Evolutionary conservation across 805 yeast species (phyloP), one percentile per base, ranked within the genome.

Genomic region (Saturnispora halmiae): DNA sequence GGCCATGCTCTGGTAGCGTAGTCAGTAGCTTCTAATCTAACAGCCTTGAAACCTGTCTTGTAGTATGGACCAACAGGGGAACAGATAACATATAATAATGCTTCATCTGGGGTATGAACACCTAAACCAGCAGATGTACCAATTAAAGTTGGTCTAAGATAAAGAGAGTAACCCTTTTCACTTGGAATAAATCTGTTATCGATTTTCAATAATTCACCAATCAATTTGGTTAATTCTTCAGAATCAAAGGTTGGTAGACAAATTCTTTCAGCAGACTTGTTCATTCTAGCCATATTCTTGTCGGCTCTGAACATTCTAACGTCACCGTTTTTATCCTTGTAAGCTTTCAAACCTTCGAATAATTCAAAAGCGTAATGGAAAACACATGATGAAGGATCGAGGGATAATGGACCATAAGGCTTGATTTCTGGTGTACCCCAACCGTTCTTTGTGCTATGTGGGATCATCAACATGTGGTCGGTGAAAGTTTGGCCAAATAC

Each of bases 1-100:
- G 97, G 97, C 97, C 97, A 90, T 24, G 98, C 97, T 69, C 98
- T 83, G 26, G 88, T 88, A 38, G 95, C 95, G 53, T 84, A 79
- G 59, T 86, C 95, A 27, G 96, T 88, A 51, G 97, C 96, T 67
- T 90, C 96, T 49, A 92, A 73, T 46, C 76, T 72, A 41, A 92
- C 95, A 31, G 97, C 96, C 66, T 88, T 87, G 77, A 90, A 90
- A 15, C 97, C 96, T 15, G 95, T 82, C 55, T 82, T 73, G 67
- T 82, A 86, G 73, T 90, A 92, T 20, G 97, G 96, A 38, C 97
- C 97, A 24, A 90, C 97, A 22, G 97, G 97, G 14, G 95, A 85
- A 33, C 90, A 82, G 61, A 90, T 88, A 34, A 88, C 86, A 59
- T 67, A 92, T 49, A 90, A 65, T 46, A 85, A 67, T 10, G 97